Evolutionary conservation across 805 yeast species (phyloP), one percentile per base, ranked within the genome.

Genomic region (Yamadazyma philogaea): DNA sequence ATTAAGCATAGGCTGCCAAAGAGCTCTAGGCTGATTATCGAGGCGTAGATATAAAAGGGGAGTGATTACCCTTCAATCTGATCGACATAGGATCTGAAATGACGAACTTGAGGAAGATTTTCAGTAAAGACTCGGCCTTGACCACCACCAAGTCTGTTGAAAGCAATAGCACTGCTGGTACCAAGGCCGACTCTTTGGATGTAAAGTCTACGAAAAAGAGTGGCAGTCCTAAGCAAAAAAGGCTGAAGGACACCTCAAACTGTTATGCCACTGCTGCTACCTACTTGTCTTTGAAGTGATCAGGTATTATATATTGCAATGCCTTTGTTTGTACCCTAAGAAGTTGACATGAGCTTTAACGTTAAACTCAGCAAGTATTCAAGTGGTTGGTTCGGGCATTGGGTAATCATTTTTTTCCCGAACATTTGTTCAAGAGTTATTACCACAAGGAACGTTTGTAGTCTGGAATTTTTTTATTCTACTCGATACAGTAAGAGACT

Each of bases 81-180:
- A 4, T 24, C 28, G 10, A 22, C 30, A 21, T n/a, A 3, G 7
- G 18, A 32, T 34, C 18, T 30, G 21, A 11, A 7, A 19, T 26
- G 20, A 12, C 32, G 12, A 21, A 16, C 15, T 19, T 39, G 11
- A 39, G 18, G 24, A 27, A 15, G n/a, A 33, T 14, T 26, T 24
- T 39, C 8, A 12, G 37, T 17, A 39, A 34, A 34, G 32, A 39
- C 27, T 39, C 43, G 15, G 33, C 43, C 17, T 17, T 26, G 12
- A 26, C 43, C 11, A n/a, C 34, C n/a, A 34, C 38, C 11, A 26
- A 33, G n/a, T 39, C 42, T 27, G n/a, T 39, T 24, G 31, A 20
- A 14, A 37, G 40, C 21, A 30, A 12, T 3, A 37, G 40, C 16
- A 30, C 40, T 12, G 11, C 4, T 28, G 28, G 10, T 5, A 24